Base-by-base conservation (phyloP, 257 asterid species). In the Cordia subcordata region DNA sequence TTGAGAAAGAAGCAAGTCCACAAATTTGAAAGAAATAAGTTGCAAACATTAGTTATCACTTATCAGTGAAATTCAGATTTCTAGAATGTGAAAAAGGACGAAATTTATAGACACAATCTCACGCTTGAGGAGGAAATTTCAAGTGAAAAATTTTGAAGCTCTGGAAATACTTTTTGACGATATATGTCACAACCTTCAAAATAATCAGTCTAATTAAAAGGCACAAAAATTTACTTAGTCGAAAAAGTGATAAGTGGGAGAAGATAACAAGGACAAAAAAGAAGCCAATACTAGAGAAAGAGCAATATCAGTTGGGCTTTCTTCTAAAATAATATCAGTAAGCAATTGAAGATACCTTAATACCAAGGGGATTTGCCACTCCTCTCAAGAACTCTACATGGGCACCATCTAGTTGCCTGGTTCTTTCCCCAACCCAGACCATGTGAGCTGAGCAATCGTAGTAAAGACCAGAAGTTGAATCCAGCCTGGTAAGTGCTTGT, bases 381-480 rank as follows among this genome's bases (percentile, higher is more conserved):
- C 96, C 96, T 77, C 91, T 74, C 71, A 87, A 62, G 53, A 87
- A 87, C 77, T 87, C 96, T 0, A 87, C 88, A 5, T 87, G 95
- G 38, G 88, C 82, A 21, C 95, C 95, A 38, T 87, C 95, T 0
- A 87, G 78, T 69, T 87, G 96, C 74, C 94, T 73, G 13, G 94
- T 87, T 13, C 96, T 77, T 13, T 87, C 96, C 11, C 96, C 94
- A 8, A 85, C 96, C 94, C 96, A 87, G 13, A 87, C 83, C 91
- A 87, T 82, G 69, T 87, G 96, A n/a, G 96, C 94, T 1, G 96
- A 87, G 75, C 96, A 87, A 68, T 89, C 96, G 16, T 87, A 87
- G 22, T 79, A 73, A 54, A 84, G 84, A 37, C 96, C 94, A 18
- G 94, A 75, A 54, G 96, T 87, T 1, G 96, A 87, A 64, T 87